Percentiles rank a stretch among this genome's conserved stretches.
Conservation (phyloP, 148 eudicot species). For the Rhododendron simsii region DNA sequence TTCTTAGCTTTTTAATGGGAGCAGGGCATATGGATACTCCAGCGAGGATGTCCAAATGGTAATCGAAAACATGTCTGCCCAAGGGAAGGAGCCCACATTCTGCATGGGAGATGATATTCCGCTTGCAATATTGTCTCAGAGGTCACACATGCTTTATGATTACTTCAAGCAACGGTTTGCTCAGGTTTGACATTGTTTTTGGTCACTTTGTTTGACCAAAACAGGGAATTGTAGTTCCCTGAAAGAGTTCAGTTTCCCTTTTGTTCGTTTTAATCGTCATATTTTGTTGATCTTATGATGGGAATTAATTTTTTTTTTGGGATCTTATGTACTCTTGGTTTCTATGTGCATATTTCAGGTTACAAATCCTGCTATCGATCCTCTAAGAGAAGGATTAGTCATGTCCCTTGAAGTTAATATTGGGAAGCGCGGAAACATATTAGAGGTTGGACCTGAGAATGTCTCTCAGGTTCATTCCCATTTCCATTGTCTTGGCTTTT, state of each 20-base stretch:
- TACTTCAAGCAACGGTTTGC: slow-evolving; percentile 99
- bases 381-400: slow-evolving; percentile 94
- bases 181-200: slow-evolving; percentile 48
- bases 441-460: slow-evolving; percentile 97
- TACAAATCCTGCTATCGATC: slow-evolving; percentile 99
- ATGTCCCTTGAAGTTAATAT: slow-evolving; percentile 98
- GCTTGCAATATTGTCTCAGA: slow-evolving; percentile 79
- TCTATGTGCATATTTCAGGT: slow-evolving; percentile 43
- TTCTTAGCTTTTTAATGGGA: slow-evolving; percentile 15
- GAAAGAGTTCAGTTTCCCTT: not conserved
- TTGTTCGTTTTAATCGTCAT: not conserved
- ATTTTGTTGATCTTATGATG: slow-evolving; percentile 3
- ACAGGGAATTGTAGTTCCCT: not conserved
- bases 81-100: slow-evolving; percentile 98
- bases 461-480: slow-evolving; percentile 75
- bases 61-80: slow-evolving; percentile 93
- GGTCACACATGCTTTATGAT: slow-evolving; percentile 86
- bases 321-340: not conserved
- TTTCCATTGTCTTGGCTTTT: slow-evolving; percentile 4
- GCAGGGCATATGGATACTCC: slow-evolving; percentile 98
- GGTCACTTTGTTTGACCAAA: not conserved
- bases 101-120: slow-evolving; percentile 99
- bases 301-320: not conserved
- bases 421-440: slow-evolving; percentile 91
- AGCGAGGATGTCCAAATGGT: slow-evolving; percentile 99